Conservation (phyloP, 1,139 yeast species). For the Hyphopichia wangnamkhiaoensis region DNA sequence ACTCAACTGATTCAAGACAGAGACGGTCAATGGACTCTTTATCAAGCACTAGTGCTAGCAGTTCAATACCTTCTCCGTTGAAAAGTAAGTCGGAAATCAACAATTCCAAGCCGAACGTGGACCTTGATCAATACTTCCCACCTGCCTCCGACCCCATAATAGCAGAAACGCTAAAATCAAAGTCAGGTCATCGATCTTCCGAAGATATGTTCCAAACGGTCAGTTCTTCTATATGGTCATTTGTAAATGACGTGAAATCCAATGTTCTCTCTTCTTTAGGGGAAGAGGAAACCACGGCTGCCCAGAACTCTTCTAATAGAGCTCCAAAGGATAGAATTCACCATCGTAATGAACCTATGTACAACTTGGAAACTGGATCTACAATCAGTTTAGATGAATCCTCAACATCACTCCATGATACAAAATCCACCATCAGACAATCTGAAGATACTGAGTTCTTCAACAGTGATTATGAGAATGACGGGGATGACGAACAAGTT, state of each 20-base stretch:
- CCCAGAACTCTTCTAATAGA: background rate
- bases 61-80: conserved; percentile 22
- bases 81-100: conserved; percentile 20
- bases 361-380: conserved; percentile 32
- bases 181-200: conserved; percentile 8
- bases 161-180: background rate
- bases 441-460: background rate
- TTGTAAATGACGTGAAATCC: conserved; percentile 44
- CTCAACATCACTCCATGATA: background rate
- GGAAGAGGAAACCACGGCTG: conserved; percentile 22
- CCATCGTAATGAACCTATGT: conserved; percentile 14
- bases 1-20: background rate
- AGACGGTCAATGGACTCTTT: conserved; percentile 27
- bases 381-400: conserved; percentile 18
- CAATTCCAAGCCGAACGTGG: conserved; percentile 10
- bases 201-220: conserved; percentile 47
- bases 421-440: conserved; percentile 1
- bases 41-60: conserved; percentile 24
- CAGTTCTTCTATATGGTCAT: conserved; percentile 47
- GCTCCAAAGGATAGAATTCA: background rate
- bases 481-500: conserved; percentile 22
- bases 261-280: conserved; percentile 39
- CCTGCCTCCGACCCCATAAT: conserved; percentile 1
- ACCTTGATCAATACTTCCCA: conserved; percentile 12
- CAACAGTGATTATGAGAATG: conserved; percentile 10